Base-by-base conservation (phyloP, 345 rosid genomes). In the Ailanthus altissimus region DNA sequence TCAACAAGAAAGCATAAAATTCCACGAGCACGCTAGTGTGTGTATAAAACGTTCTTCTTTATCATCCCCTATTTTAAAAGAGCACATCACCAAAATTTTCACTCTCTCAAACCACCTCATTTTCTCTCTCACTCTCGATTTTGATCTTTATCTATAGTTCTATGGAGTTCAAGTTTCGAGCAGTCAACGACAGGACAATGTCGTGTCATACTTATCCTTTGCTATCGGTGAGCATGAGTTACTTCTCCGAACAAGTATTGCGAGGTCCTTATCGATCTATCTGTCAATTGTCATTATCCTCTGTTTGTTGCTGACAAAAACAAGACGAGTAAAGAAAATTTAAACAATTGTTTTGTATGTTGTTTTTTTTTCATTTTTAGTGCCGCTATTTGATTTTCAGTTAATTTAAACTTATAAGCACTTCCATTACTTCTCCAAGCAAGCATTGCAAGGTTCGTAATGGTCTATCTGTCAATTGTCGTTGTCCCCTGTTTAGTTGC, bases 161-260 rank as follows among this genome's bases (percentile, higher is more conserved):
- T 63, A 88, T 87, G 88, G 88, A 86, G 47, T 86, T 88, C 82
- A 86, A 82, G 72, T 82, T 74, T 78, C 83, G 85, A 74, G 85
- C 89, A 23, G 79, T 72, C 4, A 86, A 86, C 61, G 21, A 4
- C 23, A 72, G 79, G 38, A 80, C 81, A 36, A 78, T 73, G 54
- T 42, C 45, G 61, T 59, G 12, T 43, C 60, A 57, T 8, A 43
- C 87, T 2, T 50, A 74, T 20, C 50, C 84, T 14, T 28, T 81
- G 0, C 47, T 76, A 62, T 75, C 47, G 18, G 83, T 78, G 0
- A 62, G 54, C 58, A 4, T 67, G 70, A 54, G 77, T 12, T 64
- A 46, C 73, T 73, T 73, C 42, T 38, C 87, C 50, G 77, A 72
- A 60, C 82, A 45, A 49, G 77, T 81, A 72, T 54, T 81, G 20